phyloP scores from a whole-genome alignment of 306 rosid species.

The Datisca glomerata region DNA sequence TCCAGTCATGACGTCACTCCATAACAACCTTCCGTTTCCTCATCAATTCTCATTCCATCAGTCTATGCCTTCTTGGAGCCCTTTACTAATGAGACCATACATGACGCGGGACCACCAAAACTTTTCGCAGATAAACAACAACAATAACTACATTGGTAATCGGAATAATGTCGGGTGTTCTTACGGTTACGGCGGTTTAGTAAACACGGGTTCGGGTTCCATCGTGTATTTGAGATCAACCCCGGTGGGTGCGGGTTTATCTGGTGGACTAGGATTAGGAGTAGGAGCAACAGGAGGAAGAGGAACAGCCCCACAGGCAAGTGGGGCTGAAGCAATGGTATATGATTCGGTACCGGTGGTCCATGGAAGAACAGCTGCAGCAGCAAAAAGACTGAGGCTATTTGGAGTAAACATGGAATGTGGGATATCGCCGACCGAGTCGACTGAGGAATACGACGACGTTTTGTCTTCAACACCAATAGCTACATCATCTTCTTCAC shows the following conservation, averaged over 20 bases:
- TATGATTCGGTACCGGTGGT: conserved; percentile 28
- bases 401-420: conserved; percentile 46
- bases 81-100: conserved; percentile 25
- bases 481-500: conserved; percentile 8
- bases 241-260: conserved; percentile 9
- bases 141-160: background rate
- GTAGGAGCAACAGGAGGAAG: no score
- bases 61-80: conserved; percentile 21
- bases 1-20: no score
- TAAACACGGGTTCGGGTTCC: conserved; percentile 7
- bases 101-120: conserved; percentile 13
- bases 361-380: conserved; percentile 24
- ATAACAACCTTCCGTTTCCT: conserved; percentile 7
- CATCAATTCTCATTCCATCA: conserved; percentile 11
- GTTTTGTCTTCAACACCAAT: no score
- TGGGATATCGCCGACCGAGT: conserved; percentile 10
- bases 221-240: conserved; percentile 16
- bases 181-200: conserved; percentile 15
- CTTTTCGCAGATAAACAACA: conserved; percentile 13
- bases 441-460: conserved; percentile 19
- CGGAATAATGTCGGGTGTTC: background rate
- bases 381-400: conserved; percentile 30
- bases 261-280: no score
- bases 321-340: conserved; percentile 15
- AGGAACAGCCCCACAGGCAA: conserved; percentile 1